Base-by-base conservation (phyloP, 1,139 yeast genomes). In the Wickerhamiella pararugosa region DNA sequence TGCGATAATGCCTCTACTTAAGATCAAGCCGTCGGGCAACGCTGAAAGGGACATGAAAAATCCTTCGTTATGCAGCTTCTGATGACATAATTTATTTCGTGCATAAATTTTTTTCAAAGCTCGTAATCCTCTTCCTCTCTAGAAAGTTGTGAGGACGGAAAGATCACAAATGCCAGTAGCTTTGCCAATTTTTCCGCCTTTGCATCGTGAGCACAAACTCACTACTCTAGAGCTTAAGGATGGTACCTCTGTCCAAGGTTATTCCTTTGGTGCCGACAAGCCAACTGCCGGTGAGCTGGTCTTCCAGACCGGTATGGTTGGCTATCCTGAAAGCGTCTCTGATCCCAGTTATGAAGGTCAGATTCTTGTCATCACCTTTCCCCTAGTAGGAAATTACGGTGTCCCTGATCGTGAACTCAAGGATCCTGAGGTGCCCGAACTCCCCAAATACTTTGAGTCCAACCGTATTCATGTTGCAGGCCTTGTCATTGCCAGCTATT, bases 221-320 rank as follows among this genome's bases (percentile, higher is more conserved):
- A 76, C 86, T 73, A 79, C 94, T 48, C 74, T 90, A 61, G 95
- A 92, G 65, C 76, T 94, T 56, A 81, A 83, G 39, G 56, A 86
- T 64, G 97, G 97, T 49, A 65, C 78, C 51, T 76, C 79, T 48
- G 72, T 87, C 54, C 94, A 86, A 66, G 99, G 99, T 65, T 90
- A 83, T 69, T 87, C 98, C 25, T 92, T 92, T 55, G 99, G 99
- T 70, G 96, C 98, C 46, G 79, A 79, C 49, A 75, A 70, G 48
- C 66, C 90, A 31, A 76, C 79, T 45, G 94, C 98, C 47, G 99
- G 99, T 71, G 99, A 92, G 69, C 75, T 90, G 59, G 99, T 92
- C 50, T 92, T 92, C 75, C 98, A 90, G 67, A 92, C 99, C 50
- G 98, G 98, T 70, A 92, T 92, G 98, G 98, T 90, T 54, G 99